Base-by-base conservation (phyloP, 768 basidiomycete species). In the Lactarius psammicola region DNA sequence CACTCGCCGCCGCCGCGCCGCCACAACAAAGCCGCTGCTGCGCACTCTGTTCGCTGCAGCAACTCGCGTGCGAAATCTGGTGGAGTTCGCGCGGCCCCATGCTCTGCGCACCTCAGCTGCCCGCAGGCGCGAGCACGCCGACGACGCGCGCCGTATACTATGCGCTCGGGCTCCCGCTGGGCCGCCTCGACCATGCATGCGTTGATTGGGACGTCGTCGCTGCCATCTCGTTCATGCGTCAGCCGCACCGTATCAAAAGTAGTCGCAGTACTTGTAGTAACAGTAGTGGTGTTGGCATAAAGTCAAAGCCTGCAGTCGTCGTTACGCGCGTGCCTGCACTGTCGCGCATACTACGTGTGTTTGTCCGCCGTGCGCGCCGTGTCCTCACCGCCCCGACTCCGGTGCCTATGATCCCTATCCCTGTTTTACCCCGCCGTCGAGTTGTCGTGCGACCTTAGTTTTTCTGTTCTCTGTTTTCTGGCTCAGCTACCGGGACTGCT, bases 51-150 rank as follows among this genome's bases (percentile, higher is more conserved):
- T 15, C n/a, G 10, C 26, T 30, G 11, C 61, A 63, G 20, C 53
- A 63, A 7, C 51, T 46, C 15, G 66, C 66, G 2, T 67, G 66
- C 36, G 56, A 63, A 10, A 46, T 42, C 13, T 67, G 66, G 66
- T 67, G 20, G 57, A 9, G 11, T 7, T 54, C 55, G 6, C 46
- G 36, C 20, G 20, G n/a, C 9, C 15, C 30, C 10, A 18, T 6
- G 8, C 66, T 67, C 4, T 17, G 57, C 33, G 57, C 20, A 15
- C 66, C 66, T 23, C 54, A 2, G 33, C 20, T 59, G 2, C 57
- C 44, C 5, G 61, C 66, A 9, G 33, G 26, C 0, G 31, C 33
- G 2, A 23, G 23, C 18, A 63, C 56, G 20, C 20, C 18, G 31
- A 54, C 33, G 15, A 59, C 42, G 15, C 61, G 66, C 33, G 23